Evolutionary conservation across 768 basidiomycete species (phyloP), one percentile per base, ranked within the genome.

Genomic region (Gyrodon lividus): DNA sequence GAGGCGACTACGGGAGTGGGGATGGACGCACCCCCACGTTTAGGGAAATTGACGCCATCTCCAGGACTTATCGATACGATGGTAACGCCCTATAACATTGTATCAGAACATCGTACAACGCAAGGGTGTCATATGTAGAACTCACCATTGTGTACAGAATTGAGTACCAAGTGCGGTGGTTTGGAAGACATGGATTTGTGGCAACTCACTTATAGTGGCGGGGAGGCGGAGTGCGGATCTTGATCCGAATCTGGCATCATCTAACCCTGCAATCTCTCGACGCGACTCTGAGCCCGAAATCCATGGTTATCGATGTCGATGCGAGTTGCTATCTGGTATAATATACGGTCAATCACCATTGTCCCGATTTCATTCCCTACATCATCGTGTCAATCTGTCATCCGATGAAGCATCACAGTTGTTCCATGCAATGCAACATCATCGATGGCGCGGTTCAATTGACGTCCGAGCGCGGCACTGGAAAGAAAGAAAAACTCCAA

Each of bases 161-260:
- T 62, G 63, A 59, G 53, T 61, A 56, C 62, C 46, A 58, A 55
- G 64, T 50, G 56, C 55, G 62, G 61, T 56, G 62, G 62, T 54
- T 43, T 33, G 46, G 51, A 56, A 48, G 51, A 62, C 51, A 63
- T 51, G 59, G 58, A 63, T 49, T 45, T 49, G 56, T 56, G 56
- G 52, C 59, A 46, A 59, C 66, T 62, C 51, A 68, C 73, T 76
- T 74, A 75, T 73, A 70, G 70, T 71, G 67, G 68, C 65, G 63
- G 66, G 65, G 65, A 59, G 72, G 78, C 81, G 78, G 80, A 78
- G 76, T 78, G 74, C 83, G 82, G 85, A 87, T 85, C 84, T 83
- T 80, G 85, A 86, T 87, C 82, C 79, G 81, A 82, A 69, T 63
- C 72, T 69, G 70, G 69, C 43, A 55, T 58, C 33, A 54, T 52